Conservation (phyloP, 2,329 filamentous ascomycete genomes). For the Talaromyces funiculosus region DNA sequence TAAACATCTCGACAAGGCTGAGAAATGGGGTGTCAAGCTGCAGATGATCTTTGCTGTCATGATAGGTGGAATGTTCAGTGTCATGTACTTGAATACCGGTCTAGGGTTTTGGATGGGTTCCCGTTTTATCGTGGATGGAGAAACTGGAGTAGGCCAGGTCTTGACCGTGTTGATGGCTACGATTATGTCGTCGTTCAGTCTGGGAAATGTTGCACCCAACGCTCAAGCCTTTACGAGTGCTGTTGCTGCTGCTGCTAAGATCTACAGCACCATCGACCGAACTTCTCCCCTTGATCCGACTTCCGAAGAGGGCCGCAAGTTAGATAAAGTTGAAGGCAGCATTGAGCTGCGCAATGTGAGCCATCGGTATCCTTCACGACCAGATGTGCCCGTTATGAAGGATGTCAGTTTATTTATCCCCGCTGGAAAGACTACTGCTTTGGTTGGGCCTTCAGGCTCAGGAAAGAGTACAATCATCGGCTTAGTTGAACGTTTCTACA, state of each 20-base stretch:
- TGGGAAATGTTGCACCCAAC: conserved; percentile 83
- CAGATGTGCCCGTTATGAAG: conserved; percentile 84
- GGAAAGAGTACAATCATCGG: conserved; percentile 95
- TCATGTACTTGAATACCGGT: conserved; percentile 82
- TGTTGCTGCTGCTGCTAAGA: conserved; percentile 80
- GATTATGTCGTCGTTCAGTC: conserved; percentile 86
- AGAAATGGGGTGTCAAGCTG: conserved; percentile 68
- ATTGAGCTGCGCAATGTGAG: conserved; percentile 78
- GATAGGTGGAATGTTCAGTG: conserved; percentile 75
- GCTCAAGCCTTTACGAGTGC: conserved; percentile 79
- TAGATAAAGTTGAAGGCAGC: conserved; percentile 67
- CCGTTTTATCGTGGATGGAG: conserved; percentile 62
- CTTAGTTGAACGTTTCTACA: conserved; percentile 88
- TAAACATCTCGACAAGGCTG: conserved; percentile 63
- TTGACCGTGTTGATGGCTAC: conserved; percentile 84
- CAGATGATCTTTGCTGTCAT: conserved; percentile 70
- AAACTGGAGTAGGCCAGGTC: conserved; percentile 54
- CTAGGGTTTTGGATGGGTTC: conserved; percentile 86
- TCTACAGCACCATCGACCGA: conserved; percentile 90
- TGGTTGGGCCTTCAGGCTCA: conserved; percentile 89
- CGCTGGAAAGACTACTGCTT: conserved; percentile 83
- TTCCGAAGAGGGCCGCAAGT: conserved; percentile 62
- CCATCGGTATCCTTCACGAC: conserved; percentile 90
- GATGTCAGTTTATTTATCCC: conserved; percentile 74
- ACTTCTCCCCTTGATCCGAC: conserved; percentile 75